Percentiles rank a stretch among this genome's conserved stretches.
These are phyloP conservation scores for Backusella macrospora DNA, from an alignment of 192 early-diverging fungal species.

Conservation along the genomic window DNA sequence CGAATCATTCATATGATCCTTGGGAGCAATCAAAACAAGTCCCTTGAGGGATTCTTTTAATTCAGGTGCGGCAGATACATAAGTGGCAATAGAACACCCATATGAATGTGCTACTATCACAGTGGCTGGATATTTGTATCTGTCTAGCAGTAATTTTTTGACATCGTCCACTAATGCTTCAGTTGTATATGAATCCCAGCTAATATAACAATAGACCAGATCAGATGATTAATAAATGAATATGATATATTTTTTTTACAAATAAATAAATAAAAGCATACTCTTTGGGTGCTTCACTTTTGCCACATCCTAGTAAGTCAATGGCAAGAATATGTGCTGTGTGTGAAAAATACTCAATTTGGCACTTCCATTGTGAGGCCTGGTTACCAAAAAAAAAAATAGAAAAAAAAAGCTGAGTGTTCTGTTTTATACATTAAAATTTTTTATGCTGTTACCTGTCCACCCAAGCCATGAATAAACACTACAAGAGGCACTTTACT, in stretches of 20 bases:
- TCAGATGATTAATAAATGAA: background rate
- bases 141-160: constrained; percentile 39
- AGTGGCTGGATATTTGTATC: constrained; percentile 50
- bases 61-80: constrained; percentile 34
- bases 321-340: constrained; percentile 56
- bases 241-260: background rate
- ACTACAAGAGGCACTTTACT: constrained; percentile 56
- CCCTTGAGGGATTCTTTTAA: constrained; percentile 46
- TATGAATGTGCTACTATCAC: constrained; percentile 62
- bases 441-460: constrained; percentile 46
- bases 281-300: constrained; percentile 53
- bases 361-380: constrained; percentile 57
- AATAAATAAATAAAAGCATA: constrained; percentile 24
- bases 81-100: constrained; percentile 54
- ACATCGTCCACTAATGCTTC: constrained; percentile 51
- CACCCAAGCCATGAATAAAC: constrained; percentile 63
- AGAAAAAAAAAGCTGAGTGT: background rate
- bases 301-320: constrained; percentile 58
- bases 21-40: constrained; percentile 55
- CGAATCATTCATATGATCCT: constrained; percentile 44
- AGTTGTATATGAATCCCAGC: constrained; percentile 51
- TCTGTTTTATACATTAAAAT: background rate
- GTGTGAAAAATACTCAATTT: constrained; percentile 57
- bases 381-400: constrained; percentile 27
- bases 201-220: constrained; percentile 20